Percentiles rank a stretch among this genome's conserved stretches.
Conservation (phyloP, 2,329 filamentous ascomycete species). For the Exophiala sp. region DNA sequence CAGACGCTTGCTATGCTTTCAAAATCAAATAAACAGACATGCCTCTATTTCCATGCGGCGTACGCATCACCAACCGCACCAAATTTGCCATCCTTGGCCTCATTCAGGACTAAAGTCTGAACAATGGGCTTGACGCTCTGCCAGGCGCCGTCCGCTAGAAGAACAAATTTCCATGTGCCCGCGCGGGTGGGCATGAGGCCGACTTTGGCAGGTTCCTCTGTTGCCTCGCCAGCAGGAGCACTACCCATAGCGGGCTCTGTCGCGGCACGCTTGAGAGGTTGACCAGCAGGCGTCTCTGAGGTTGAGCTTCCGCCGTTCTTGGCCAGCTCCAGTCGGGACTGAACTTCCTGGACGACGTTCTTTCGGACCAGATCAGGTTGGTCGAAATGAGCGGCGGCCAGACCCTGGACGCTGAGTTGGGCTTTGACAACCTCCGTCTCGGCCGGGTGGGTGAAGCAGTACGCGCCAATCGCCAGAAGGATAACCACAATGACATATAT, state of each 20-base stretch:
- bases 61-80: background rate
- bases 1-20: no score
- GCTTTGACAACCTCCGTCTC: slow-evolving; percentile 10
- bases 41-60: slow-evolving; percentile 4
- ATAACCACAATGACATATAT: slow-evolving; percentile 7
- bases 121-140: slow-evolving; percentile 12
- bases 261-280: background rate
- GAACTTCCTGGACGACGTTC: slow-evolving; percentile 8
- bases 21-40: background rate
- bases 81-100: background rate
- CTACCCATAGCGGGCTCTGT: background rate
- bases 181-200: slow-evolving; percentile 4
- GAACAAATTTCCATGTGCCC: slow-evolving; percentile 4
- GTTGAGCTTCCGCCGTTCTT: background rate
- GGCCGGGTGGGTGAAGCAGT: slow-evolving; percentile 9
- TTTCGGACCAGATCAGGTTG: background rate
- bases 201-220: background rate
- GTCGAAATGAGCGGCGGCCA: slow-evolving; percentile 8
- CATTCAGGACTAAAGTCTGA: slow-evolving; percentile 3
- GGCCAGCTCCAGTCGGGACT: background rate
- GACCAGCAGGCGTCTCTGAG: background rate
- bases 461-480: slow-evolving; percentile 6
- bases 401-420: slow-evolving; percentile 6
- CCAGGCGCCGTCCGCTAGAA: slow-evolving; percentile 5
- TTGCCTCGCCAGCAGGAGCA: background rate